phyloP scores from a whole-genome alignment of 441 rosid species.

The Raphanus hybrid region DNA sequence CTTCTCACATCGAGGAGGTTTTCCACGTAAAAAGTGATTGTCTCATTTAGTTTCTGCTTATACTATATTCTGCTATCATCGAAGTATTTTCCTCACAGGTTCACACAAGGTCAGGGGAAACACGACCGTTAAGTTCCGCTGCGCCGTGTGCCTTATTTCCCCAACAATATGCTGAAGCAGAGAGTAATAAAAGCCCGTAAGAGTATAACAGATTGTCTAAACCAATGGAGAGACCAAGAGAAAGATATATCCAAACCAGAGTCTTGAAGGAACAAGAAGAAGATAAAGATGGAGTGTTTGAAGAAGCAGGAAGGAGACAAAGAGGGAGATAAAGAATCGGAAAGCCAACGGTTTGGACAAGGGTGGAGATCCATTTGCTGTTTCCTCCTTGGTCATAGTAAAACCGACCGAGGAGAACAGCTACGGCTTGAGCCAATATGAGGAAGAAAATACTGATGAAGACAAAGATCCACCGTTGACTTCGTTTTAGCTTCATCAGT shows the following conservation, averaged over 20 bases:
- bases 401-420: conserved; percentile 81
- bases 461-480: conserved; percentile 80
- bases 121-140: no score
- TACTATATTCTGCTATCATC: no score
- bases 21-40: no score
- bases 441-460: conserved; percentile 64
- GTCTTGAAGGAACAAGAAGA: conserved; percentile 44
- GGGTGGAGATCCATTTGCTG: conserved; percentile 83
- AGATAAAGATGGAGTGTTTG: conserved; percentile 38
- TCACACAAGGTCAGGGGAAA: no score
- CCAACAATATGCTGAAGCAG: conserved; percentile 67
- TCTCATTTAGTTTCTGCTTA: no score
- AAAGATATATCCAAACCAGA: conserved; percentile 54
- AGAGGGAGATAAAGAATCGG: conserved; percentile 73
- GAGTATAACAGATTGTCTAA: conserved; percentile 72
- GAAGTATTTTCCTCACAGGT: no score
- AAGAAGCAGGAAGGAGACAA: conserved; percentile 49
- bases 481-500: conserved; percentile 51
- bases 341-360: conserved; percentile 78
- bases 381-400: conserved; percentile 84
- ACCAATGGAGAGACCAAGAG: conserved; percentile 63
- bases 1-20: no score
- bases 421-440: conserved; percentile 71
- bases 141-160: no score
- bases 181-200: conserved; percentile 69